These are phyloP conservation scores for Chytriomyces hyalinus DNA, from an alignment of 192 early-diverging fungal genomes.

Conservation along the genomic window DNA sequence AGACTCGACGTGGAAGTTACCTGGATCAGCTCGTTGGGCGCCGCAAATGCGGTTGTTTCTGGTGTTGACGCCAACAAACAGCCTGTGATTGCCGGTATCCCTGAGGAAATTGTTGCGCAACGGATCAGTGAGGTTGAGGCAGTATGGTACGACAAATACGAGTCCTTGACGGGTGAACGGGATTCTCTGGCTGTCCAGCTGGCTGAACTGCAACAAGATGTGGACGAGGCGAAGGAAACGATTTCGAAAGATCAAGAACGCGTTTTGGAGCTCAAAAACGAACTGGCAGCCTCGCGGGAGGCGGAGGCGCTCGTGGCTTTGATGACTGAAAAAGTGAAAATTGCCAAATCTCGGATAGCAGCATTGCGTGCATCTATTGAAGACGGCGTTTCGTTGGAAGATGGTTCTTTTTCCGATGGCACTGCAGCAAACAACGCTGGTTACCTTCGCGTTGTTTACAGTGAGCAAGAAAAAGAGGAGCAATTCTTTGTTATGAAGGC, in stretches of 20 bases:
- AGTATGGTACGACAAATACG: neutral
- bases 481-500: slow-evolving; percentile 19
- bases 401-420: neutral
- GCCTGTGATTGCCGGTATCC: too few species aligned
- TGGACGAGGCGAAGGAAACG: slow-evolving; percentile 31
- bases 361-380: slow-evolving; percentile 38
- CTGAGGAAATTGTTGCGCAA: neutral
- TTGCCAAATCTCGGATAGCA: slow-evolving; percentile 28
- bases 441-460: neutral
- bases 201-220: neutral
- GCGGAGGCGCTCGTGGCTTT: slow-evolving; percentile 15
- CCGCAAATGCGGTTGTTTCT: neutral
- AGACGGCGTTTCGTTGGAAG: slow-evolving; percentile 24
- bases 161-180: neutral
- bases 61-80: neutral
- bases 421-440: slow-evolving; percentile 11
- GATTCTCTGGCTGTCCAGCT: neutral
- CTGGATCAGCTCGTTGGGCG: slow-evolving; percentile 27
- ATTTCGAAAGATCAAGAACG: slow-evolving; percentile 30
- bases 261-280: slow-evolving; percentile 23
- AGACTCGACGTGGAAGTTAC: slow-evolving; percentile 44
- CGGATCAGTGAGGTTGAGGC: neutral
- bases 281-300: slow-evolving; percentile 34
- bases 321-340: slow-evolving; percentile 19
- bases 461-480: neutral